Evolutionary conservation across 2,329 filamentous ascomycete genomes (phyloP).

Genomic region (Sordariomycetes sp.): DNA sequence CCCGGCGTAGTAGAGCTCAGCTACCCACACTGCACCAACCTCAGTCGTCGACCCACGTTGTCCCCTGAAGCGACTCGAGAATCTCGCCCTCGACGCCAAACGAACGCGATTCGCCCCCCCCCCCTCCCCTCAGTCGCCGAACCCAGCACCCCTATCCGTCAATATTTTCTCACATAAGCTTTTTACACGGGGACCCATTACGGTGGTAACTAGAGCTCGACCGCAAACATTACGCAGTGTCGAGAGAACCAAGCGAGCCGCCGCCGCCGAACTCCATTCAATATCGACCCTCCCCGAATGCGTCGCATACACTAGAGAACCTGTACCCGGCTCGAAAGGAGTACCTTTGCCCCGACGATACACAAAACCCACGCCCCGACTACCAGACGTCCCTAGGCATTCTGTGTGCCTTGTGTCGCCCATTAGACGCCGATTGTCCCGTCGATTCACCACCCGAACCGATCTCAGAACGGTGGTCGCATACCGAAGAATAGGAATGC

Average conservation of each 20-base stretch:
- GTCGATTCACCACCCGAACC: neutral
- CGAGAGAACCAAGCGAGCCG: neutral
- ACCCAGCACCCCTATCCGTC: neutral
- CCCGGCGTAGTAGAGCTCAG: neutral
- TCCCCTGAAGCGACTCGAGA: neutral
- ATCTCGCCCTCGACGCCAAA: neutral
- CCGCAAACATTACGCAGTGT: neutral
- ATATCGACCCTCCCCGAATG: neutral
- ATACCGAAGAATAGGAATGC: slow-evolving; percentile 12
- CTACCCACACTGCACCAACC: neutral
- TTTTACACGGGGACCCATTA: neutral
- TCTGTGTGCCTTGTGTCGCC: neutral
- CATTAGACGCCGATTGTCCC: neutral
- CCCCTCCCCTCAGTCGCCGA: neutral
- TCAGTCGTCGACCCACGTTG: neutral
- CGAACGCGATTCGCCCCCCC: neutral
- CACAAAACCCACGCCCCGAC: neutral
- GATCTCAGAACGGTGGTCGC: neutral
- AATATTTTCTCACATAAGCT: neutral
- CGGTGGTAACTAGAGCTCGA: neutral
- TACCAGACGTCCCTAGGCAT: neutral
- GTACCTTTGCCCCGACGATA: neutral
- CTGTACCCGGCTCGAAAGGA: neutral
- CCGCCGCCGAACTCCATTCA: neutral
- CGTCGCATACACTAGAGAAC: neutral